Conservation (phyloP, 768 basidiomycete species). For the Boletus tomentosulus region DNA sequence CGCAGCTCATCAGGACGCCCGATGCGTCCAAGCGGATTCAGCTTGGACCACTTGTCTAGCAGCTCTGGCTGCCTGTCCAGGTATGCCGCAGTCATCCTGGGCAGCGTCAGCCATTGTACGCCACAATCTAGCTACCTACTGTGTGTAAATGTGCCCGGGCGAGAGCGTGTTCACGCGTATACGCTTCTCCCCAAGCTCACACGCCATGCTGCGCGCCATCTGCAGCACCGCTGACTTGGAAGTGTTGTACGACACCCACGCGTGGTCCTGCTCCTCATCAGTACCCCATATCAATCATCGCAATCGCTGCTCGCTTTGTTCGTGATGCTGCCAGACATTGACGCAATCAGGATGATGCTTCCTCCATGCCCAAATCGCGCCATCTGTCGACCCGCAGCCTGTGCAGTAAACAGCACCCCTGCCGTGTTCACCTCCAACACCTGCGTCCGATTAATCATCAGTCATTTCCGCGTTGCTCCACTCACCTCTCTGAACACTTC, state of each 20-base stretch:
- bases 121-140: slow-evolving; percentile 37
- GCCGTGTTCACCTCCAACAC: slow-evolving; percentile 64
- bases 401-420: slow-evolving; percentile 57
- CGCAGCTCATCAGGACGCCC: slow-evolving; percentile 71
- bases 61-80: slow-evolving; percentile 62
- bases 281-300: not conserved
- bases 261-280: slow-evolving; percentile 49
- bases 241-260: slow-evolving; percentile 73
- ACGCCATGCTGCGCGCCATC: slow-evolving; percentile 80
- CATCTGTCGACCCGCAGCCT: slow-evolving; percentile 60
- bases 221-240: slow-evolving; percentile 77
- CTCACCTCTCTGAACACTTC: slow-evolving; percentile 60
- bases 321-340: slow-evolving; percentile 64
- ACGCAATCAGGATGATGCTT: slow-evolving; percentile 56
- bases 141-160: slow-evolving; percentile 73
- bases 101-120: not conserved
- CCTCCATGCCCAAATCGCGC: slow-evolving; percentile 42
- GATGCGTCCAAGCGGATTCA: slow-evolving; percentile 69
- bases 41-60: slow-evolving; percentile 58
- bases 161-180: slow-evolving; percentile 77
- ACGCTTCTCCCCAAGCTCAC: slow-evolving; percentile 60
- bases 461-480: not conserved
- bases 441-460: slow-evolving; percentile 30
- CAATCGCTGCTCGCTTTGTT: slow-evolving; percentile 48
- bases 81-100: slow-evolving; percentile 72